Evolutionary conservation across 306 rosid genomes (phyloP), one percentile per base, ranked within the genome.

Genomic region (Glycine soja): DNA sequence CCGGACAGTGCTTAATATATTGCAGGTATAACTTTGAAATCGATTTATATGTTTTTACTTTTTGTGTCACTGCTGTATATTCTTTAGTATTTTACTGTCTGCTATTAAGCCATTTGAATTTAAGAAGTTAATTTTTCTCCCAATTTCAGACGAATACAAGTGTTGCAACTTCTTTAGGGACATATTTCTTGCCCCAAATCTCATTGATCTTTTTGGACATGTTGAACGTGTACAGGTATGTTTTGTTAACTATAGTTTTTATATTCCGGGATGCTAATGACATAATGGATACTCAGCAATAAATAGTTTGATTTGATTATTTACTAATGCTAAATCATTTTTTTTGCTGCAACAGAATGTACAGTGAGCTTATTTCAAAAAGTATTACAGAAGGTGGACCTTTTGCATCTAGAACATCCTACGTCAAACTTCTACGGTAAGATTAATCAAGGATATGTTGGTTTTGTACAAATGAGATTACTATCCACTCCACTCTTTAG

Each of bases 171-270:
- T 87, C 99, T 53, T 89, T 96, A 65, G 99, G 99, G 83, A 96
- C 98, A n/a, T 93, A 82, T 86, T 96, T 93, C 88, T 82, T 96
- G 72, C 88, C 97, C 58, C 99, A 96, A 81, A 93, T 96, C 50
- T 58, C 99, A 10, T 77, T 88, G 88, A 96, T 96, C 80, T 96
- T 96, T 87, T 70, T 96, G 88, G 99, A 96, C 87, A 96, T 93
- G 98, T 94, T 96, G 82, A 96, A 93, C 38, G 99, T 96, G 56
- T 96, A 96, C 92, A 96, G 98, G 99, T 93, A 79, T 66, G 74
- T 48, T 70, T n/a, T 51, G 10, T 43, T 42, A 50, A 36, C 75
- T 48, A 16, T 7, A 30, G 8, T 64, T 61, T 24, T 24, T 30
- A 18, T 46, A 24, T 38, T 42, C 32, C 42, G 40, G 62, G 69